Evolutionary conservation across 805 yeast genomes (phyloP), one percentile per base, ranked within the genome.

Genomic region (Henningerozyma blattae): DNA sequence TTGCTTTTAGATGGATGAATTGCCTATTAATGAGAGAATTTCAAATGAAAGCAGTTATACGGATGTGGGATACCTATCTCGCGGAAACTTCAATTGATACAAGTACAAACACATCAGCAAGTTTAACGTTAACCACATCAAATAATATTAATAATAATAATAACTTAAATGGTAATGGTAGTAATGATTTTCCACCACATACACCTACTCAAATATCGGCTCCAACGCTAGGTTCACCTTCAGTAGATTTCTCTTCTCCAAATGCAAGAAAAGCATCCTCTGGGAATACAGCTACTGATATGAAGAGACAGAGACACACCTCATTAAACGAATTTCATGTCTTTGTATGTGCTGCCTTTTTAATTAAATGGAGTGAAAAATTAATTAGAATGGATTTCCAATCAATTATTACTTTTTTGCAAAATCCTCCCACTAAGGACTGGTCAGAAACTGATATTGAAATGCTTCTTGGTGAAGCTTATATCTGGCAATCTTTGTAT

Each of bases 1-100:
- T 91, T 57, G 75, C 95, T 15, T 91, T 91, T 62, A 68, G 98
- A 45, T 91, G 98, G 98, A 91, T 91, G 97, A 91, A 91, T 59
- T 91, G 98, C 62, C 63, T 91, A 48, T 62, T 91, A 32, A 91
- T 91, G 98, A 72, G 98, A 44, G 98, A 91, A 48, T 67, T 91
- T 30, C 74, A 78, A 28, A 75, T 91, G 48, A 63, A 64, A 20
- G 71, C 84, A 39, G 81, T 87, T 4, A 76, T 87, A 16, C 67
- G 98, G 36, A 89, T 91, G 94, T 91, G 98, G 97, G 98, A 91
- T 52, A 87, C 98, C 0, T 91, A 91, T 54, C 56, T 82, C 3
- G 70, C 83, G 32, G 86, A 82, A 50, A 70, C 72, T 15, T 56
- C 61, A 1, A 77, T 80, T 3, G 60, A 55, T 22, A 47, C 47